Conservation (phyloP, 805 yeast genomes). For the Candida mattraensis region DNA sequence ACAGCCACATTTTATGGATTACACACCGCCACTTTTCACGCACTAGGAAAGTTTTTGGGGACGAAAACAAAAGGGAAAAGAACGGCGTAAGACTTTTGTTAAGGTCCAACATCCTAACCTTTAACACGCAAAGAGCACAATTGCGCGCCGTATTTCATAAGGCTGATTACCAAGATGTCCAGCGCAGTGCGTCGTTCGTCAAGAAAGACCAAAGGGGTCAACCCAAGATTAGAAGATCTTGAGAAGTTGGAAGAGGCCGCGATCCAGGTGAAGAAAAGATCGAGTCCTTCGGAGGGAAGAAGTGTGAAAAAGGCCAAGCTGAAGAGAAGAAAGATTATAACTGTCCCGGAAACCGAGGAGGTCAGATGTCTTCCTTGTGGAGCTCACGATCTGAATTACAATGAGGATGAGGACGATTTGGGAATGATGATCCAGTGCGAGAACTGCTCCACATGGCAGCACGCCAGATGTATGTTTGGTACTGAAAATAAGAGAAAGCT, state of each 20-base stretch:
- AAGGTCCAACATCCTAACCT: too few species aligned
- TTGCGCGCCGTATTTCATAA: too few species aligned
- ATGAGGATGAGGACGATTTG: constrained; percentile 52
- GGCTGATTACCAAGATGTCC: constrained; percentile 10
- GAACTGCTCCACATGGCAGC: constrained; percentile 70
- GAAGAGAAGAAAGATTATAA: constrained; percentile 23
- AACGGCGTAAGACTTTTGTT: background rate
- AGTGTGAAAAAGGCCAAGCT: constrained; percentile 18
- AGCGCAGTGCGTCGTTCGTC: constrained; percentile 39
- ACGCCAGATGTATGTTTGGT: constrained; percentile 60
- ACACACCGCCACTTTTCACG: constrained; percentile 12
- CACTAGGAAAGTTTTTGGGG: constrained; percentile 10
- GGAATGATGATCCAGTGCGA: constrained; percentile 70
- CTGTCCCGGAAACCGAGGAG: constrained; percentile 37
- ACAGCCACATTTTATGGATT: too few species aligned
- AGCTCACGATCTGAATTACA: constrained; percentile 54
- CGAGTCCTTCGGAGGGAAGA: constrained; percentile 16
- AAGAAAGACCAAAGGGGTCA: constrained; percentile 43
- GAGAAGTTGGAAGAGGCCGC: constrained; percentile 14
- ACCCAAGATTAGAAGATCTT: constrained; percentile 33
- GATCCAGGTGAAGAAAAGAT: constrained; percentile 8
- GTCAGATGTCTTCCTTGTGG: constrained; percentile 66
- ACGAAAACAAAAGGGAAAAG: constrained; percentile 4
- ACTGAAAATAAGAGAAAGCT: constrained; percentile 35
- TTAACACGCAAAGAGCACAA: too few species aligned